Conservation (phyloP, 108 stramenopile species). For the Epithemia pelagica region DNA sequence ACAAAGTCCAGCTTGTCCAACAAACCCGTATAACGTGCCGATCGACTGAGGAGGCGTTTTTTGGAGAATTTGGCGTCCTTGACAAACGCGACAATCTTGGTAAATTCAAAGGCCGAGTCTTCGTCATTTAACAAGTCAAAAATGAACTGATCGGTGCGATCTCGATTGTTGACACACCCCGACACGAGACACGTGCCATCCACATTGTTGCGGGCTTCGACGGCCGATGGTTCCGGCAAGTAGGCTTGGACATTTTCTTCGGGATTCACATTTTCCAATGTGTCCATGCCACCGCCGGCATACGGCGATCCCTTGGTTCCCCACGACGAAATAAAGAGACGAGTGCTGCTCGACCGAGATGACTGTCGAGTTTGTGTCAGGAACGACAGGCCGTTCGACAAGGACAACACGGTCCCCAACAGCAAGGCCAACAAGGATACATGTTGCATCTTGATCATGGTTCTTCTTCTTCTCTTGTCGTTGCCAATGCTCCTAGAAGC, state of each 20-base stretch:
- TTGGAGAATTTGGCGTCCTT: slow-evolving; percentile 63
- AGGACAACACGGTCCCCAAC: too few relatives aligned
- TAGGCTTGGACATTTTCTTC: slow-evolving; percentile 44
- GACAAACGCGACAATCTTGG: slow-evolving; percentile 78
- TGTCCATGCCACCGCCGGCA: not conserved
- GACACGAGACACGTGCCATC: slow-evolving; percentile 38
- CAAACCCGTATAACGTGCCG: slow-evolving; percentile 86
- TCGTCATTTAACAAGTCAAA: slow-evolving; percentile 86
- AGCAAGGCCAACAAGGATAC: too few relatives aligned
- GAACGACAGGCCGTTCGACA: too few relatives aligned
- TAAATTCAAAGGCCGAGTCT: slow-evolving; percentile 64
- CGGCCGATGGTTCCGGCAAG: slow-evolving; percentile 27
- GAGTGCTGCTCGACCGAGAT: slow-evolving; percentile 14
- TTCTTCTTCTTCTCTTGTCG: too few relatives aligned
- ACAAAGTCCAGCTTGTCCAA: slow-evolving; percentile 75
- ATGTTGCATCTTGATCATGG: too few relatives aligned
- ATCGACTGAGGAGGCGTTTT: slow-evolving; percentile 80
- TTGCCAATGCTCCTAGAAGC: too few relatives aligned
- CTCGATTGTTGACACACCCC: slow-evolving; percentile 32
- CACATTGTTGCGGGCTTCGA: slow-evolving; percentile 38
- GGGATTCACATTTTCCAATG: slow-evolving; percentile 15
- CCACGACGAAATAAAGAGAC: slow-evolving; percentile 46
- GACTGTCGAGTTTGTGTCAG: too few relatives aligned
- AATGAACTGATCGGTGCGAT: slow-evolving; percentile 67
- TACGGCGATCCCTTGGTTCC: slow-evolving; percentile 26